Conservation (phyloP, 441 rosid species). For the Bocquillonia castaneifolia region DNA sequence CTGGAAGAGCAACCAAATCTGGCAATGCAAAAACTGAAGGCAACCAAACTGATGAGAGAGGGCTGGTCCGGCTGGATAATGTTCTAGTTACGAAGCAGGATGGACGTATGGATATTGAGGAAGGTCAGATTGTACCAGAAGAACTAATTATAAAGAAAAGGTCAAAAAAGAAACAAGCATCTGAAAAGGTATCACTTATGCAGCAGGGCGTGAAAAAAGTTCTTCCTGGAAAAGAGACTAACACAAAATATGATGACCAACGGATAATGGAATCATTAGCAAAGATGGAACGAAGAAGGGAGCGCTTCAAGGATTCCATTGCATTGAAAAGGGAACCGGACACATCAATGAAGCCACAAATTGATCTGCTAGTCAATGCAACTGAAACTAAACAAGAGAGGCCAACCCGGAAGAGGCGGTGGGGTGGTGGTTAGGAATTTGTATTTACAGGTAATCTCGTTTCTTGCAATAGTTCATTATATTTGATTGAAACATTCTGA, state of each 20-base stretch:
- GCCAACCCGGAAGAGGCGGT: conserved; percentile 55
- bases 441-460: conserved; percentile 3
- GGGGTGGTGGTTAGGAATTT: conserved; percentile 39
- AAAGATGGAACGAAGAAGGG: conserved; percentile 62
- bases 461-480: not conserved
- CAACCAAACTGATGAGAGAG: conserved; percentile 10
- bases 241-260: conserved; percentile 30
- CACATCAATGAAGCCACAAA: conserved; percentile 19
- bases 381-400: conserved; percentile 35
- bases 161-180: conserved; percentile 17
- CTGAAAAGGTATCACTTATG: conserved; percentile 12
- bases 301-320: conserved; percentile 49
- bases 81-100: conserved; percentile 15
- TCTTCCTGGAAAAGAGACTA: not conserved
- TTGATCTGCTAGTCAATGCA: conserved; percentile 23
- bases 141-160: conserved; percentile 18
- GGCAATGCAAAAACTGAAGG: conserved; percentile 8
- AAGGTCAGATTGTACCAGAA: conserved; percentile 39
- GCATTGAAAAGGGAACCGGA: conserved; percentile 23
- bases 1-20: conserved; percentile 15
- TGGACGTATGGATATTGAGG: conserved; percentile 35
- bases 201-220: conserved; percentile 16
- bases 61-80: conserved; percentile 27
- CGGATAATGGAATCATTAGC: conserved; percentile 42
- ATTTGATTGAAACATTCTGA: not conserved